These are phyloP conservation scores for Skeletonema grethae DNA, from an alignment of 108 stramenopile genomes.

Conservation along the genomic window DNA sequence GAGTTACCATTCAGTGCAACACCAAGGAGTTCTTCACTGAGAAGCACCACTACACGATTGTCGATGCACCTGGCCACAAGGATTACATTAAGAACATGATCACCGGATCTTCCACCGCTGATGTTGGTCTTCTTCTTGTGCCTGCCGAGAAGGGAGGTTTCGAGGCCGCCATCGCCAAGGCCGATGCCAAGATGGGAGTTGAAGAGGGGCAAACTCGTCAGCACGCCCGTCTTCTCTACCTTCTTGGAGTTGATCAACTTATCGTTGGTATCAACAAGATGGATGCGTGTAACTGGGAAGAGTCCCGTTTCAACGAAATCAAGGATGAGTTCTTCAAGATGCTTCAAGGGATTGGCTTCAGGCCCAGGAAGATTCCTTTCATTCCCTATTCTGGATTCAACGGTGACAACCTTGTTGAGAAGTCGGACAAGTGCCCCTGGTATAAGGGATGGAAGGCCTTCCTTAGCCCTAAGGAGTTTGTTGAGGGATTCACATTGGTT, in stretches of 20 bases:
- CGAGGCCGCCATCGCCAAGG: constrained; percentile 87
- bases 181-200: constrained; percentile 74
- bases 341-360: constrained; percentile 80
- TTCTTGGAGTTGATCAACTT: constrained; percentile 75
- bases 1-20: constrained; percentile 81
- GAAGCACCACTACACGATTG: constrained; percentile 82
- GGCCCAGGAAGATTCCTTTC: constrained; percentile 82
- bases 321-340: constrained; percentile 82
- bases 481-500: constrained; percentile 71
- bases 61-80: constrained; percentile 83
- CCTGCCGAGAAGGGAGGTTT: constrained; percentile 87
- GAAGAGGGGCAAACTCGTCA: constrained; percentile 82
- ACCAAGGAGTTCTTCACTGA: constrained; percentile 87
- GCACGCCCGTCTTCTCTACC: constrained; percentile 79
- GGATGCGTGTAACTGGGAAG: constrained; percentile 71
- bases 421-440: constrained; percentile 72
- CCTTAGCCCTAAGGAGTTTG: constrained; percentile 55
- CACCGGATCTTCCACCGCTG: constrained; percentile 79
- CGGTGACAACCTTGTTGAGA: constrained; percentile 72
- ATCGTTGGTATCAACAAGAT: constrained; percentile 85
- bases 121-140: constrained; percentile 61
- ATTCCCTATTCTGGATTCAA: constrained; percentile 82
- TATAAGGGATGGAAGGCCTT: constrained; percentile 80
- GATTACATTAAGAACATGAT: constrained; percentile 91
- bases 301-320: constrained; percentile 75